Evolutionary conservation across 306 rosid species (phyloP).

Genomic region (Lotus japonicus): DNA sequence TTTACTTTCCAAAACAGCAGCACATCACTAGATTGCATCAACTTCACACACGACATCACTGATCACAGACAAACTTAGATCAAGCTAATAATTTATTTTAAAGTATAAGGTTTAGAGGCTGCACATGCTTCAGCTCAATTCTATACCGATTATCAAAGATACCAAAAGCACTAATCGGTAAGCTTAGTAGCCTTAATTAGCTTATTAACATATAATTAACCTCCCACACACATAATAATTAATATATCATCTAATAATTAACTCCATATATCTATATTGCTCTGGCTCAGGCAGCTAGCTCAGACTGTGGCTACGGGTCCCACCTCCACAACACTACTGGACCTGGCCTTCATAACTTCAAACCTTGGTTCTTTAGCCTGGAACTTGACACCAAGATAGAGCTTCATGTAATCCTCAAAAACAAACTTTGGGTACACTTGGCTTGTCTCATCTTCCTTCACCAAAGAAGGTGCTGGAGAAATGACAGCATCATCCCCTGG

Average conservation of each 20-base stretch:
- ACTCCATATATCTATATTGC: not conserved
- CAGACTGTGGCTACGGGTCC: conserved; percentile 57
- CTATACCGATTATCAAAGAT: not conserved
- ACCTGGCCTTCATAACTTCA: conserved; percentile 75
- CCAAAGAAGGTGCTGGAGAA: conserved; percentile 68
- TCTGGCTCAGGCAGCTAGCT: conserved; percentile 21
- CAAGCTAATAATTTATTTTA: conserved; percentile 9
- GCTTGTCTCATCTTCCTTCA: conserved; percentile 44
- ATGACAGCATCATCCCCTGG: conserved; percentile 85
- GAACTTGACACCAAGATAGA: conserved; percentile 73
- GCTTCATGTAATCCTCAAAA: conserved; percentile 96
- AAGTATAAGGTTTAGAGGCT: not conserved
- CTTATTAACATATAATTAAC: conserved; percentile 16
- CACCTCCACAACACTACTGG: conserved; percentile 24
- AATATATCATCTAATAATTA: not conserved
- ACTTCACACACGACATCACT: conserved; percentile 21
- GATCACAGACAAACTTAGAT: conserved; percentile 23
- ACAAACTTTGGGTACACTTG: conserved; percentile 78
- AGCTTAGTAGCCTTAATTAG: not conserved
- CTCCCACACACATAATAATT: not conserved
- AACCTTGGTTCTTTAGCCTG: conserved; percentile 96
- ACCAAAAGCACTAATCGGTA: not conserved
- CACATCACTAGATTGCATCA: conserved; percentile 21
- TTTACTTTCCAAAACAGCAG: conserved; percentile 20
- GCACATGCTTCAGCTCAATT: conserved; percentile 19